A percentile compares a stretch with the other conserved stretches of the same genome.
These are phyloP conservation scores for Penicillium diatomitis DNA, from an alignment of 495 filamentous ascomycete genomes.

Conservation along the genomic window DNA sequence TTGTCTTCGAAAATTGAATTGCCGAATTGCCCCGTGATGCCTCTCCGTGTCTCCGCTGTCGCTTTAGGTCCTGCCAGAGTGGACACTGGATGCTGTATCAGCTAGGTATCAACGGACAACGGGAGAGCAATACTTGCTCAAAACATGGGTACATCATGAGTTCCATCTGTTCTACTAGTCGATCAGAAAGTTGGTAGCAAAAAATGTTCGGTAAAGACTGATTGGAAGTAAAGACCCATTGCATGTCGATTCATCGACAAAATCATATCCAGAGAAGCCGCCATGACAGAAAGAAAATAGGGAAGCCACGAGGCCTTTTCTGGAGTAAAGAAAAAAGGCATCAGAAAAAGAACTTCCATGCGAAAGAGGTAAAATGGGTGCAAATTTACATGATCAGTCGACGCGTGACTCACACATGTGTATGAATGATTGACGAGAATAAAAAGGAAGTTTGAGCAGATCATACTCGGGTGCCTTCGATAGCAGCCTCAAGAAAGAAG, in stretches of 20 bases:
- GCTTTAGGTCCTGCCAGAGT: too few relatives aligned
- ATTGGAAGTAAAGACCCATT: too few relatives aligned
- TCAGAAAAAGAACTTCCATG: constrained; percentile 5
- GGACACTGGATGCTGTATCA: too few relatives aligned
- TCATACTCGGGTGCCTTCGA: constrained; percentile 30
- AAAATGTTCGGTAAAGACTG: too few relatives aligned
- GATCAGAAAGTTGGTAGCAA: too few relatives aligned
- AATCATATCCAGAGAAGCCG: constrained; percentile 11
- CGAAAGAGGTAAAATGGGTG: constrained; percentile 18
- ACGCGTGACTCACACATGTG: constrained; percentile 23
- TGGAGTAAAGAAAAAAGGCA: constrained; percentile 1
- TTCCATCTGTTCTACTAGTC: too few relatives aligned
- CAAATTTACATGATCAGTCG: constrained; percentile 25
- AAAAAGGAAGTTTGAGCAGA: constrained; percentile 12
- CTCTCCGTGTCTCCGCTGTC: too few relatives aligned
- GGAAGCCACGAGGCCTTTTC: background rate
- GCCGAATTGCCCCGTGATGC: too few relatives aligned
- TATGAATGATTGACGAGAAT: constrained; percentile 34
- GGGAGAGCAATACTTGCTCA: too few relatives aligned
- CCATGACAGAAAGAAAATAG: constrained; percentile 6
- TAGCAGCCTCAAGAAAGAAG: constrained; percentile 23
- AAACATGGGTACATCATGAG: too few relatives aligned
- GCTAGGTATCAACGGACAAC: too few relatives aligned
- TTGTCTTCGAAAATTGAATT: too few relatives aligned
- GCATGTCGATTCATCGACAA: constrained; percentile 1